Conservation (phyloP, 441 rosid species). For the Gossypium schwendimanii region DNA sequence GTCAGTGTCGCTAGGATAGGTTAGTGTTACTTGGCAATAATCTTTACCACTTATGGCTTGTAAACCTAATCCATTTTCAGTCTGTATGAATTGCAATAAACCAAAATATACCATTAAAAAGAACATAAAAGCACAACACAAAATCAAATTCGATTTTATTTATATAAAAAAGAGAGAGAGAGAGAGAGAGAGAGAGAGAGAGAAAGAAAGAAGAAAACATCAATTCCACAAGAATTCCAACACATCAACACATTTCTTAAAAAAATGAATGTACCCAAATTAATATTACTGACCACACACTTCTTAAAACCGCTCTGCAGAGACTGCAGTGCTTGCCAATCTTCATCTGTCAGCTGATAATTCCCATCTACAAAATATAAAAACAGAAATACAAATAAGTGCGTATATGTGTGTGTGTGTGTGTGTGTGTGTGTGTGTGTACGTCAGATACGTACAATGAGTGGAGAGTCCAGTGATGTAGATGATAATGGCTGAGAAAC, state of each 20-base stretch:
- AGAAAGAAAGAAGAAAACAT: not conserved
- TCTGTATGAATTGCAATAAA: slow-evolving; percentile 38
- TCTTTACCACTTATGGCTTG: slow-evolving; percentile 55
- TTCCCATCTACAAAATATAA: slow-evolving; percentile 37
- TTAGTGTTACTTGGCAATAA: slow-evolving; percentile 55
- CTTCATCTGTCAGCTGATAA: slow-evolving; percentile 45
- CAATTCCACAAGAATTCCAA: slow-evolving; percentile 4
- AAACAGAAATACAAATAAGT: not conserved
- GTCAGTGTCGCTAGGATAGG: slow-evolving; percentile 63
- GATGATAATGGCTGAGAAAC: slow-evolving; percentile 66
- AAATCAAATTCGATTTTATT: not conserved
- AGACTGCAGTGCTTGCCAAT: slow-evolving; percentile 61
- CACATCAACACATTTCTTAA: not conserved
- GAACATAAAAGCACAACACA: not conserved
- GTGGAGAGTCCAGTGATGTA: slow-evolving; percentile 67
- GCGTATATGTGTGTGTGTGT: not conserved
- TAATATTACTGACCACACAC: slow-evolving; percentile 63
- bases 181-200: too few relatives aligned
- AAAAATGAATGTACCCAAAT: not conserved
- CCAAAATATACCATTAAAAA: slow-evolving; percentile 2
- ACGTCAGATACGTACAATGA: slow-evolving; percentile 32
- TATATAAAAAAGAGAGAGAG: too few relatives aligned
- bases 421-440: not conserved
- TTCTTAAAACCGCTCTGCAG: slow-evolving; percentile 62
- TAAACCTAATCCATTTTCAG: slow-evolving; percentile 84